phyloP scores from a whole-genome alignment of 2,329 filamentous ascomycete species.

The Huntiella moniliformis region DNA sequence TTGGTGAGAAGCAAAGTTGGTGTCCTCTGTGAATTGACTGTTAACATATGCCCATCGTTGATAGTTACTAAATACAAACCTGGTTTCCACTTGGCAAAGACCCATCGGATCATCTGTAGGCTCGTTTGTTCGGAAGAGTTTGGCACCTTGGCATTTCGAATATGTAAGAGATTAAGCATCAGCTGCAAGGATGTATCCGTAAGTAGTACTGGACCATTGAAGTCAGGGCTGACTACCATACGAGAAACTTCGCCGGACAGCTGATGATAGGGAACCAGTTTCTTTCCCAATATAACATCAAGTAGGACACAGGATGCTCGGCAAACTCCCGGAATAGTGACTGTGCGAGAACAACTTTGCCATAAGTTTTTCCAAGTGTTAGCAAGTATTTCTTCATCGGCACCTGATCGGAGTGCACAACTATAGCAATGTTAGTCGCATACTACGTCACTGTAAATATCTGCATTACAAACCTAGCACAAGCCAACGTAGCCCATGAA shows the following conservation, averaged over 20 bases:
- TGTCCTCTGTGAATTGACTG: conserved; percentile 33
- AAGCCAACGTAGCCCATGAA: conserved; percentile 73
- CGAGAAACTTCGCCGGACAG: conserved; percentile 51
- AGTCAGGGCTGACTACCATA: conserved; percentile 57
- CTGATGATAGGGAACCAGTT: conserved; percentile 47
- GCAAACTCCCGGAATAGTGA: conserved; percentile 52
- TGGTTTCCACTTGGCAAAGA: conserved; percentile 65
- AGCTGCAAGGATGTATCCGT: conserved; percentile 63
- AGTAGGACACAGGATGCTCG: conserved; percentile 62
- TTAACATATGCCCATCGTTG: conserved; percentile 4
- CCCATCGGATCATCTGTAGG: conserved; percentile 61
- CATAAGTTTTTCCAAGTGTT: conserved; percentile 52
- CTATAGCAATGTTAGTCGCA: conserved; percentile 15
- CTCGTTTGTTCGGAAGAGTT: conserved; percentile 47
- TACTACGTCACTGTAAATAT: neutral
- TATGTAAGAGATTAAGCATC: conserved; percentile 49
- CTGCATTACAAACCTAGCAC: conserved; percentile 43
- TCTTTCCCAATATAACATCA: conserved; percentile 43
- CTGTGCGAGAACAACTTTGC: conserved; percentile 51
- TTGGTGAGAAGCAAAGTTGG: conserved; percentile 44
- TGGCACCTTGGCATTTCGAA: conserved; percentile 48
- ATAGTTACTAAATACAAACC: conserved; percentile 31
- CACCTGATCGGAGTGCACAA: conserved; percentile 15
- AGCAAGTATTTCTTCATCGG: conserved; percentile 6
- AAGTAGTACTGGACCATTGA: conserved; percentile 60